Percentiles rank a stretch among this genome's conserved stretches.
phyloP scores from a whole-genome alignment of 106 monocot species.

The Dioscorea alata region DNA sequence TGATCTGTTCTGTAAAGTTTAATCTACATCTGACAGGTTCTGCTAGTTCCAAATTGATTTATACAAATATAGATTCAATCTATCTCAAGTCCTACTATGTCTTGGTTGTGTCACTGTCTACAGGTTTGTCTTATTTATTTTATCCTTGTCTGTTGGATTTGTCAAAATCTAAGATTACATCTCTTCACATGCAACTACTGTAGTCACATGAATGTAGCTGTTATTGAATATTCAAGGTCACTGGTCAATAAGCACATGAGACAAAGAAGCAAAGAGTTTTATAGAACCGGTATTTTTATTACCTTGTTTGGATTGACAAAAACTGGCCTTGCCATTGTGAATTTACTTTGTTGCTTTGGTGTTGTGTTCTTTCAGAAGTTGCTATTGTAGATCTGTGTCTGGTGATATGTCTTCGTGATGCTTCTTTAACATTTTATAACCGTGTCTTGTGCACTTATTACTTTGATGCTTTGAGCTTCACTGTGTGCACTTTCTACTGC shows the following conservation, averaged over 20 bases:
- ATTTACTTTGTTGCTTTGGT: background rate
- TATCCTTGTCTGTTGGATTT: no score
- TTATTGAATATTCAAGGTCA: background rate
- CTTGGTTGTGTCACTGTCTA: no score
- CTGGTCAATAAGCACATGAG: background rate
- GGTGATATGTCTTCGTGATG: background rate
- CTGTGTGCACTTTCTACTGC: background rate
- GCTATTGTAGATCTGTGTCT: background rate
- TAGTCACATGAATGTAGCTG: background rate
- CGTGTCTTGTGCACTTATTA: background rate
- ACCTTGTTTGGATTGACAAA: background rate
- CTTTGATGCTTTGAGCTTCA: background rate
- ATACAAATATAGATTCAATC: no score
- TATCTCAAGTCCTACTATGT: no score
- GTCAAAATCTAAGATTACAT: background rate
- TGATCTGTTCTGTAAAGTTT: no score
- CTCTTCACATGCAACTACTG: background rate
- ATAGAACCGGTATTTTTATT: background rate
- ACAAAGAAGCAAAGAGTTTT: background rate
- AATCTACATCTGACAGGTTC: no score
- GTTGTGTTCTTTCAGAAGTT: background rate
- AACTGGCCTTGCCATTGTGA: background rate
- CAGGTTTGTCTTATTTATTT: no score
- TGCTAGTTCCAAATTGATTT: no score
- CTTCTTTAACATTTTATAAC: background rate